Percentiles rank a stretch among this genome's conserved stretches.
Evolutionary conservation across 2,329 filamentous ascomycete genomes (phyloP).

Genomic region (Waltergamsia citrina): DNA sequence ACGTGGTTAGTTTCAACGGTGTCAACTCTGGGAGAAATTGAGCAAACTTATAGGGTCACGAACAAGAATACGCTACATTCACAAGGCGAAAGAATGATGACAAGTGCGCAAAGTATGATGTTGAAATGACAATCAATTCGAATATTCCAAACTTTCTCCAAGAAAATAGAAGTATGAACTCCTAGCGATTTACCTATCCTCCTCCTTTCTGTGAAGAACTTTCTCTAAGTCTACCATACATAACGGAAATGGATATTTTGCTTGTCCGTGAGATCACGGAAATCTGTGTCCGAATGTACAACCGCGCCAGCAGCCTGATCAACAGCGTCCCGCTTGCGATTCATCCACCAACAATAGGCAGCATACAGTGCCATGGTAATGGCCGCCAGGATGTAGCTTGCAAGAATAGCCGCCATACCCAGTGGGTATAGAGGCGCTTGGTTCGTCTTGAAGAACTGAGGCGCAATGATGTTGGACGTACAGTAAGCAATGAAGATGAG

Average conservation of each 20-base stretch:
- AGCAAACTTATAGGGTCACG: too few relatives aligned
- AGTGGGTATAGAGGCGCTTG: constrained; percentile 22
- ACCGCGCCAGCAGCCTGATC: constrained; percentile 5
- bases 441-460: constrained; percentile 24
- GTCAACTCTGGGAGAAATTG: too few relatives aligned
- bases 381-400: constrained; percentile 13
- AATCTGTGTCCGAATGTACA: constrained; percentile 17
- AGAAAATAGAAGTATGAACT: too few relatives aligned
- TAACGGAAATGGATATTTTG: constrained; percentile 19
- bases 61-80: too few relatives aligned
- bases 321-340: constrained; percentile 13
- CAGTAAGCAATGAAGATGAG: constrained; percentile 34
- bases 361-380: constrained; percentile 19
- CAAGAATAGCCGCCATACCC: constrained; percentile 15
- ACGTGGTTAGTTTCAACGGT: too few relatives aligned
- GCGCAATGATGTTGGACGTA: constrained; percentile 27
- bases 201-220: too few relatives aligned
- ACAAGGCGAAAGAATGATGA: too few relatives aligned
- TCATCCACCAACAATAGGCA: constrained; percentile 18
- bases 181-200: too few relatives aligned
- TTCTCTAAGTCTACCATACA: constrained; percentile 13
- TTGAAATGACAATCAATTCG: too few relatives aligned
- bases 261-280: constrained; percentile 23
- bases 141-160: too few relatives aligned
- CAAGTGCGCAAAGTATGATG: too few relatives aligned